Evolutionary conservation across 2,329 filamentous ascomycete species (phyloP).

Genomic region (Apiospora rasikravindrae): DNA sequence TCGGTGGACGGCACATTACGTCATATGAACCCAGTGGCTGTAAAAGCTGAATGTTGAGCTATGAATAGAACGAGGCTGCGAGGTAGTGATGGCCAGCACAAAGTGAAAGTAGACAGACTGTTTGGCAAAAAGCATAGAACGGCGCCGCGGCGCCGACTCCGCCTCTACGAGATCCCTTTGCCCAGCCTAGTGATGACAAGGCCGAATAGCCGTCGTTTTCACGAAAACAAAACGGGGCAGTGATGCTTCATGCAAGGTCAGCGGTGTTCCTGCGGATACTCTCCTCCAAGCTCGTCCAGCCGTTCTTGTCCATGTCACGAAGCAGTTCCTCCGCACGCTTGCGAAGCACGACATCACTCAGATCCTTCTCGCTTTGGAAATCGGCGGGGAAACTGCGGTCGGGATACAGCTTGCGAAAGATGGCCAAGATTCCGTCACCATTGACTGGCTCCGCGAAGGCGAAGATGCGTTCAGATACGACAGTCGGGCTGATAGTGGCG

Average conservation of each 20-base stretch:
- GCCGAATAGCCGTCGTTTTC: no score
- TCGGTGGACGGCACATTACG: not conserved
- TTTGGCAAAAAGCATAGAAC: not conserved
- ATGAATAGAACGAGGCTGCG: not conserved
- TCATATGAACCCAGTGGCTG: not conserved
- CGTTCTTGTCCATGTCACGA: conserved; percentile 28
- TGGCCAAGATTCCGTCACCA: conserved; percentile 47
- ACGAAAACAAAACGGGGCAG: no score
- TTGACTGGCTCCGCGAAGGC: conserved; percentile 54
- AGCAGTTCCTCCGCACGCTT: conserved; percentile 29
- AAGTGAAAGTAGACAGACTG: not conserved
- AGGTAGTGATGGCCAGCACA: not conserved
- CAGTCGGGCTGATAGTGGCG: conserved; percentile 50
- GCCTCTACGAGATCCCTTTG: not conserved
- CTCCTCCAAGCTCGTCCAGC: conserved; percentile 31
- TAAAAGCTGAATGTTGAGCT: not conserved
- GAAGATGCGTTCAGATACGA: conserved; percentile 58
- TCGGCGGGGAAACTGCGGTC: conserved; percentile 26
- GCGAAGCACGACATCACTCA: conserved; percentile 27
- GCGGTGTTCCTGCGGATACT: conserved; percentile 30
- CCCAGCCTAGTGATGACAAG: no score
- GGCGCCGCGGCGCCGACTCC: not conserved
- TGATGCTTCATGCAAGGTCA: conserved; percentile 22
- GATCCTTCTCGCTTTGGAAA: conserved; percentile 25
- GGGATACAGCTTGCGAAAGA: conserved; percentile 31